A percentile compares a stretch with the other conserved stretches of the same genome.
Evolutionary conservation across 2,329 filamentous ascomycete genomes (phyloP).

Genomic region (Fusarium torreyae): DNA sequence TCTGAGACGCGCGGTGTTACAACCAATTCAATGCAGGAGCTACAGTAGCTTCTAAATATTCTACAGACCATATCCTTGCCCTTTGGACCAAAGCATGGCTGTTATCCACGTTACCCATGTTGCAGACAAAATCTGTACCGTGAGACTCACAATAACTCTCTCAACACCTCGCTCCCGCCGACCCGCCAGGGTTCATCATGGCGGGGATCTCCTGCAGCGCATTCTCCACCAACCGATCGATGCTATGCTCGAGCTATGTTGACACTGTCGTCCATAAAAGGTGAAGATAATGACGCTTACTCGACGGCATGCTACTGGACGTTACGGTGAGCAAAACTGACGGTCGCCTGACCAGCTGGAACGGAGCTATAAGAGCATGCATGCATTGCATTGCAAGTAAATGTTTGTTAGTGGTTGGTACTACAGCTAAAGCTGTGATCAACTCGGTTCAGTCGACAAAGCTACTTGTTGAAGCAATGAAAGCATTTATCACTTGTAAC

Average conservation of each 20-base stretch:
- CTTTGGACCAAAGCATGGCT: background rate
- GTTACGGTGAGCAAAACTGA: slow-evolving; percentile 31
- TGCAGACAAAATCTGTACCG: background rate
- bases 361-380: slow-evolving; percentile 29
- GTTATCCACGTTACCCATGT: background rate
- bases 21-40: slow-evolving; percentile 12
- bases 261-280: slow-evolving; percentile 44
- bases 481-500: background rate
- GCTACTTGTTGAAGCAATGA: background rate
- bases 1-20: slow-evolving; percentile 27
- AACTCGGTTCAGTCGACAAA: background rate
- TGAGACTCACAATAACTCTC: background rate
- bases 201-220: slow-evolving; percentile 42
- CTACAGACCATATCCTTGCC: slow-evolving; percentile 3
- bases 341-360: slow-evolving; percentile 41
- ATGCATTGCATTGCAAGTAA: slow-evolving; percentile 23
- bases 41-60: background rate
- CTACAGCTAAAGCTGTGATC: background rate
- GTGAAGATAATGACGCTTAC: slow-evolving; percentile 51
- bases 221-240: slow-evolving; percentile 49
- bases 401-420: slow-evolving; percentile 5
- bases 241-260: slow-evolving; percentile 23
- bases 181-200: slow-evolving; percentile 39
- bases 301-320: slow-evolving; percentile 48
- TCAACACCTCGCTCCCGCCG: slow-evolving; percentile 25